Conservation (phyloP, 2,329 filamentous ascomycete genomes). For the Capronia americana region DNA sequence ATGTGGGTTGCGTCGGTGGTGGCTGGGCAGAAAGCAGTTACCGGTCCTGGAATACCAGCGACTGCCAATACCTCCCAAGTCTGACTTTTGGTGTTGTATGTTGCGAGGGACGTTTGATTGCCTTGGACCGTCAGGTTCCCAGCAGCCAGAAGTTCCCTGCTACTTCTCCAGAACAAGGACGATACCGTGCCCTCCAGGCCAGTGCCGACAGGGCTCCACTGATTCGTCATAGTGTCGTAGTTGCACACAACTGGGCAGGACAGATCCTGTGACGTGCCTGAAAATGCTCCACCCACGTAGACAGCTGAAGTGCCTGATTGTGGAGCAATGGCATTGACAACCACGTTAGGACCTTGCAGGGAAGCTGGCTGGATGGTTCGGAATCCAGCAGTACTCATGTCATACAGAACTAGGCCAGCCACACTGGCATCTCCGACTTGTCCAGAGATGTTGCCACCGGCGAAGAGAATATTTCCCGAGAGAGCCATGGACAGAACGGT, state of each 20-base stretch:
- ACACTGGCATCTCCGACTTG: slow-evolving; percentile 67
- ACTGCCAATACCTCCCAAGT: slow-evolving; percentile 69
- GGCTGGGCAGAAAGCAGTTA: slow-evolving; percentile 77
- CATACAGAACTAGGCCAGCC: slow-evolving; percentile 79
- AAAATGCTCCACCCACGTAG: slow-evolving; percentile 85
- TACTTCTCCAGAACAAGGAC: slow-evolving; percentile 76
- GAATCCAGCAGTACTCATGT: slow-evolving; percentile 71
- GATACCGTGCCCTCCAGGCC: slow-evolving; percentile 74
- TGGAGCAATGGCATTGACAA: slow-evolving; percentile 77
- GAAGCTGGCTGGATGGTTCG: slow-evolving; percentile 73
- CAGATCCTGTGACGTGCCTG: slow-evolving; percentile 75
- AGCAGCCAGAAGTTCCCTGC: slow-evolving; percentile 74
- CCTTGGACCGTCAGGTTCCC: slow-evolving; percentile 75
- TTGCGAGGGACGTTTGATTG: slow-evolving; percentile 71
- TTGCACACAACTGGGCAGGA: slow-evolving; percentile 82
- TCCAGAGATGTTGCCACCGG: slow-evolving; percentile 80
- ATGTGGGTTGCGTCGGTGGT: slow-evolving; percentile 73
- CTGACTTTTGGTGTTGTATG: slow-evolving; percentile 72
- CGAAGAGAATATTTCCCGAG: slow-evolving; percentile 73
- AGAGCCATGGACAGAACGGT: slow-evolving; percentile 75
- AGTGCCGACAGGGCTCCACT: slow-evolving; percentile 81
- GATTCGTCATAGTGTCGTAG: slow-evolving; percentile 71
- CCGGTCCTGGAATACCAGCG: slow-evolving; percentile 76
- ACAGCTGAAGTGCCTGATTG: slow-evolving; percentile 74
- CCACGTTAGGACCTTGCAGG: slow-evolving; percentile 71